Evolutionary conservation across 495 filamentous ascomycete species (phyloP).

Genomic region (Elaphomyces granulatus): DNA sequence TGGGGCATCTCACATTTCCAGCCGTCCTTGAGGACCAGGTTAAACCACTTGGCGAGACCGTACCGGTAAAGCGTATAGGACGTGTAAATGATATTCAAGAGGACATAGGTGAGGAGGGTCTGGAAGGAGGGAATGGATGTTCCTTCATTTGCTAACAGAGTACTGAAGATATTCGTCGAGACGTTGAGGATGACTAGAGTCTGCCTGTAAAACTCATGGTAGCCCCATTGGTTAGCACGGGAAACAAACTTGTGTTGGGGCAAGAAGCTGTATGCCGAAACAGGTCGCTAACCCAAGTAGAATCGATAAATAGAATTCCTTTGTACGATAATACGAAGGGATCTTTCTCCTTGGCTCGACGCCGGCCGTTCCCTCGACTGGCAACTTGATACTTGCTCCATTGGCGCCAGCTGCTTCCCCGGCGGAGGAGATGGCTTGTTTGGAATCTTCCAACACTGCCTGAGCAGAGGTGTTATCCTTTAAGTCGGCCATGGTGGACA

Average conservation of each 20-base stretch:
- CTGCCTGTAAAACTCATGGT: constrained; percentile 38
- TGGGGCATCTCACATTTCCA: constrained; percentile 62
- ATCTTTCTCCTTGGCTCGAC: background rate
- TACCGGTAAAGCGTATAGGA: constrained; percentile 69
- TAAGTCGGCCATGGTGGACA: background rate
- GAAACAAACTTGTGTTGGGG: background rate
- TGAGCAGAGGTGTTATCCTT: too few species aligned
- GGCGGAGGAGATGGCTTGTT: background rate
- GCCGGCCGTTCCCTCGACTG: background rate
- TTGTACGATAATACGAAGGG: constrained; percentile 54
- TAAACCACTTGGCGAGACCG: constrained; percentile 55
- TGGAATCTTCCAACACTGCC: background rate
- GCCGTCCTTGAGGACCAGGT: constrained; percentile 50
- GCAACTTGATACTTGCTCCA: background rate
- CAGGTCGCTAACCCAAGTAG: constrained; percentile 47
- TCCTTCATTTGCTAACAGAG: constrained; percentile 48
- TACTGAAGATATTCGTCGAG: constrained; percentile 73
- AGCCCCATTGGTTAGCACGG: background rate
- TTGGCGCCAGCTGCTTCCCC: background rate
- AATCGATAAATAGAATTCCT: constrained; percentile 76
- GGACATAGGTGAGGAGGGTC: constrained; percentile 81
- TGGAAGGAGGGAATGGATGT: constrained; percentile 95
- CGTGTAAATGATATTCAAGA: constrained; percentile 74
- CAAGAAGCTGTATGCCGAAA: background rate
- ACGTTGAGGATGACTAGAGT: constrained; percentile 78